These are phyloP conservation scores for Tuber magnatum DNA, from an alignment of 495 filamentous ascomycete genomes.

Conservation along the genomic window DNA sequence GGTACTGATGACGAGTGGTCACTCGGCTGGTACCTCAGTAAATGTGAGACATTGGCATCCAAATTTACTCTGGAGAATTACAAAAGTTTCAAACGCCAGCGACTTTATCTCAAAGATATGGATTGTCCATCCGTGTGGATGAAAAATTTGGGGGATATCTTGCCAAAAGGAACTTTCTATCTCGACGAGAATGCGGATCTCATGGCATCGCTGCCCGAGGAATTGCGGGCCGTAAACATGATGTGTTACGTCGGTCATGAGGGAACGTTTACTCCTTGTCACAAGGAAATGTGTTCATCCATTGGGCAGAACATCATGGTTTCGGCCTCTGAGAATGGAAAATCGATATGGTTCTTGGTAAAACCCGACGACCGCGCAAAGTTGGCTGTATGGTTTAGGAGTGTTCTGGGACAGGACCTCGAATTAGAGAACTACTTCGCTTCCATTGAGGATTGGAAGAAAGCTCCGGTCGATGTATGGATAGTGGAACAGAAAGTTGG, in stretches of 20 bases:
- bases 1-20: conserved; percentile 13
- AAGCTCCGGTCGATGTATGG: conserved; percentile 84
- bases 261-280: conserved; percentile 91
- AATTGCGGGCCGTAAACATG: conserved; percentile 86
- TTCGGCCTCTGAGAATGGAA: conserved; percentile 73
- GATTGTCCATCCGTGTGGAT: conserved; percentile 84
- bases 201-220: conserved; percentile 80
- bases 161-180: conserved; percentile 76
- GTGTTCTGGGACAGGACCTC: conserved; percentile 85
- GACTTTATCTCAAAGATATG: conserved; percentile 91
- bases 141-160: conserved; percentile 63
- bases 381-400: conserved; percentile 86
- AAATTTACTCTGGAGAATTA: conserved; percentile 64
- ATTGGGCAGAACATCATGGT: conserved; percentile 98
- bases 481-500: conserved; percentile 88
- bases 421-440: conserved; percentile 96
- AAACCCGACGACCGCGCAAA: conserved; percentile 78
- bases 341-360: conserved; percentile 98
- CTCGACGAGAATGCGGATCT: conserved; percentile 72
- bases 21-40: conserved; percentile 63
- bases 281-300: conserved; percentile 95
- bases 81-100: conserved; percentile 60
- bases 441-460: conserved; percentile 84
- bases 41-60: conserved; percentile 67
- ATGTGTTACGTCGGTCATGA: conserved; percentile 99